Percentiles rank a stretch among this genome's conserved stretches.
phyloP scores from a whole-genome alignment of 139 green algal species.

The Chlamydomonas eustigma region DNA sequence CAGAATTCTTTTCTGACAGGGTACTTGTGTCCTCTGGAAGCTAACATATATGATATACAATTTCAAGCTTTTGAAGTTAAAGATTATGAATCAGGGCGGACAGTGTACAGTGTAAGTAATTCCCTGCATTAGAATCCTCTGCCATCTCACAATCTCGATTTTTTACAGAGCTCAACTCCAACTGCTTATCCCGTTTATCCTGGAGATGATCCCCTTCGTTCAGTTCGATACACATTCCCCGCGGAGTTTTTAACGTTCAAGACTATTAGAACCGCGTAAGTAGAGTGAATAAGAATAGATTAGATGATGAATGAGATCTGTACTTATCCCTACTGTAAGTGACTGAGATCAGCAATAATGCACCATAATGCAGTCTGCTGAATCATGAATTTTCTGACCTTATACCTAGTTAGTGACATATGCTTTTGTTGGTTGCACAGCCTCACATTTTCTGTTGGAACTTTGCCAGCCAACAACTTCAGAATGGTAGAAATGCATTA shows the following conservation, averaged over 20 bases:
- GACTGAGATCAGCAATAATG: too few relatives aligned
- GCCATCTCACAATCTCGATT: too few relatives aligned
- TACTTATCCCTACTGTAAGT: too few relatives aligned
- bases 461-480: constrained; percentile 43
- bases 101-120: too few relatives aligned
- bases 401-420: too few relatives aligned
- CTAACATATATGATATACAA: constrained; percentile 56
- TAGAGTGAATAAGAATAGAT: too few relatives aligned
- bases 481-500: constrained; percentile 71
- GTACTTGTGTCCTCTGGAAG: constrained; percentile 52
- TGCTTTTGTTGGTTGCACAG: too few relatives aligned
- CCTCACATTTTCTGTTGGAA: constrained; percentile 51
- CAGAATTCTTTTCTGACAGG: too few relatives aligned
- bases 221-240: constrained; percentile 51
- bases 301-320: too few relatives aligned
- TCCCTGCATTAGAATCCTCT: too few relatives aligned
- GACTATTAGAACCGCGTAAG: constrained; percentile 50
- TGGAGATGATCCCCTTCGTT: constrained; percentile 30
- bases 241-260: constrained; percentile 47
- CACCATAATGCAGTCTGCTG: too few relatives aligned
- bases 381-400: too few relatives aligned
- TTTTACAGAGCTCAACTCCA: not conserved
- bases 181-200: not conserved
- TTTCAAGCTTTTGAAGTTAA: constrained; percentile 63
- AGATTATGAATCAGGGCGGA: constrained; percentile 35